A percentile compares a stretch with the other conserved stretches of the same genome.
phyloP scores from a whole-genome alignment of 2,329 filamentous ascomycete species.

The Alternaria panax region DNA sequence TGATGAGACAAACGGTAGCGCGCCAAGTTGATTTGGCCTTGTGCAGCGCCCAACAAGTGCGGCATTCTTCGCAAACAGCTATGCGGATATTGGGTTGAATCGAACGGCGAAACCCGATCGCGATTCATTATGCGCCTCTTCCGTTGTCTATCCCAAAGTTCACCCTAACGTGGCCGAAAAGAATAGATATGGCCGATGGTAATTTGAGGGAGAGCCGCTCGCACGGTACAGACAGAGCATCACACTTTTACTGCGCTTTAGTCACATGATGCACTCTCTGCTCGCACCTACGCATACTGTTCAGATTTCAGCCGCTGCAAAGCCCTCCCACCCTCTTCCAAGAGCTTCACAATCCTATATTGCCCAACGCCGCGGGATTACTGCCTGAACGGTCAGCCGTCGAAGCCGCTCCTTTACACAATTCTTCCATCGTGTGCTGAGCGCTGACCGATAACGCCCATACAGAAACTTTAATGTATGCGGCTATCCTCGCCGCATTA shows the following conservation, averaged over 20 bases:
- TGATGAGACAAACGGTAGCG: slow-evolving; percentile 6
- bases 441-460: slow-evolving; percentile 4
- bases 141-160: slow-evolving; percentile 6
- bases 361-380: neutral
- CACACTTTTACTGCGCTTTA: neutral
- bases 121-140: slow-evolving; percentile 16
- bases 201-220: slow-evolving; percentile 1
- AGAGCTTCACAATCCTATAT: neutral
- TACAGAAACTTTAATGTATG: neutral
- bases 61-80: neutral
- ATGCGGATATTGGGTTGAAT: neutral
- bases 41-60: neutral
- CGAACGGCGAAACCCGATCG: slow-evolving; percentile 6
- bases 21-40: slow-evolving; percentile 3
- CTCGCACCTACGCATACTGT: too few relatives aligned
- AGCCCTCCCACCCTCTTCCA: too few relatives aligned
- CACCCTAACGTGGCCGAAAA: slow-evolving; percentile 6
- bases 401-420: neutral
- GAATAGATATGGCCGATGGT: neutral
- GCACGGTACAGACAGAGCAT: neutral
- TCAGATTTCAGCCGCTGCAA: too few relatives aligned
- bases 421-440: neutral
- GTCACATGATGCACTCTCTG: too few relatives aligned
- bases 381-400: neutral
- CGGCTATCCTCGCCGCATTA: slow-evolving; percentile 4